Conservation (phyloP, 441 rosid species). For the Pelargonium cotyledonis region DNA sequence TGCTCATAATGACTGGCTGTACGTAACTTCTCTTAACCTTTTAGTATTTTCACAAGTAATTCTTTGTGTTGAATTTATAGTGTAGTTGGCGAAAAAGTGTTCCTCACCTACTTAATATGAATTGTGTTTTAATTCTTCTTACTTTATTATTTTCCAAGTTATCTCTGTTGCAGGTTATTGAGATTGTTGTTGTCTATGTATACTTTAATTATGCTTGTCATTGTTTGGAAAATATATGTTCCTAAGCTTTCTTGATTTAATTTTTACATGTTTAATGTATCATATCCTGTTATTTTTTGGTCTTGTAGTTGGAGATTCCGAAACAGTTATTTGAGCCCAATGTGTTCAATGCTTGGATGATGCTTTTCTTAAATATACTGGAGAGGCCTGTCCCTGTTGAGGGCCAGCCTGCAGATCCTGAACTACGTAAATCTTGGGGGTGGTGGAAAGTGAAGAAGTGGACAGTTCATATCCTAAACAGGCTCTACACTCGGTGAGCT, state of each 20-base stretch:
- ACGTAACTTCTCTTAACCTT: too few relatives aligned
- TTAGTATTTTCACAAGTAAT: background rate
- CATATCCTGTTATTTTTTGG: constrained; percentile 13
- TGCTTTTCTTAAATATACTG: constrained; percentile 75
- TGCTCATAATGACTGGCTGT: too few relatives aligned
- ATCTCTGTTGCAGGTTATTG: background rate
- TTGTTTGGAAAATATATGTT: too few relatives aligned
- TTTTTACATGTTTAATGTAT: background rate
- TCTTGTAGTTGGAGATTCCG: constrained; percentile 86
- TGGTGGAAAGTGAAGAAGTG: constrained; percentile 99
- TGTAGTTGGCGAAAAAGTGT: background rate
- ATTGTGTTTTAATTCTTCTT: background rate
- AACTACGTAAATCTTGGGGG: constrained; percentile 91
- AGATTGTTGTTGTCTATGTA: background rate
- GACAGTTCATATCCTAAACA: constrained; percentile 90
- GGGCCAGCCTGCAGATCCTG: constrained; percentile 88
- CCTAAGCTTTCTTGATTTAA: too few relatives aligned
- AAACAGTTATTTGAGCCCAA: constrained; percentile 74
- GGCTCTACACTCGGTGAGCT: constrained; percentile 81
- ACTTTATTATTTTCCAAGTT: too few relatives aligned
- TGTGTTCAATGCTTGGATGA: constrained; percentile 93
- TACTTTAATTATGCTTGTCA: too few relatives aligned
- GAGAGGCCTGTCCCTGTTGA: constrained; percentile 86
- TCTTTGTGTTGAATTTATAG: background rate
- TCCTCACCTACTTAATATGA: background rate